A percentile compares a stretch with the other conserved stretches of the same genome.
These are phyloP conservation scores for Xylariaceae sp. DNA, from an alignment of 2,329 filamentous ascomycete genomes.

Conservation along the genomic window DNA sequence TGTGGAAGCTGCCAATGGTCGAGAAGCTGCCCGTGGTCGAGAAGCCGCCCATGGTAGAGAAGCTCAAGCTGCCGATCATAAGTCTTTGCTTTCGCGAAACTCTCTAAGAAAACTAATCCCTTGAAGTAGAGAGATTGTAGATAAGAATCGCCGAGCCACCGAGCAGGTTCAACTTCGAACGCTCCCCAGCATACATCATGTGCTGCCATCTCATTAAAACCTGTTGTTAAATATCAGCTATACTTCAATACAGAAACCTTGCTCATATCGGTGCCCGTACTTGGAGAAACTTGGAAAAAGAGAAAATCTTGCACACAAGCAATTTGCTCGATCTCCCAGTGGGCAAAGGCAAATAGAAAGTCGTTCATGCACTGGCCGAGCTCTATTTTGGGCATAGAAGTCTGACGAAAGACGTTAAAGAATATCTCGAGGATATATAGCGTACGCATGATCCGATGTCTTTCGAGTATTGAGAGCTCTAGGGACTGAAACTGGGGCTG, in stretches of 20 bases:
- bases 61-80: slow-evolving; percentile 12
- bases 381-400: slow-evolving; percentile 8
- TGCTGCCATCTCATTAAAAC: slow-evolving; percentile 13
- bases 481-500: slow-evolving; percentile 1
- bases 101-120: slow-evolving; percentile 10
- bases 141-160: slow-evolving; percentile 4
- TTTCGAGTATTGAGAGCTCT: slow-evolving; percentile 14
- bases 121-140: slow-evolving; percentile 11
- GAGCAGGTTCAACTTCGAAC: slow-evolving; percentile 6
- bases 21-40: slow-evolving; percentile 12
- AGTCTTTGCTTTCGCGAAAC: slow-evolving; percentile 9
- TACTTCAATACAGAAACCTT: slow-evolving; percentile 4
- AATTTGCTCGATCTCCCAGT: slow-evolving; percentile 21
- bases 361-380: slow-evolving; percentile 14
- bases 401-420: slow-evolving; percentile 15
- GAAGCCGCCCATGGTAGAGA: slow-evolving; percentile 9
- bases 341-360: slow-evolving; percentile 17
- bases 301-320: slow-evolving; percentile 19
- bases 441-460: slow-evolving; percentile 16
- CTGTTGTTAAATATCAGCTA: slow-evolving; percentile 17
- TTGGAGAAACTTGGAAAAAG: slow-evolving; percentile 13
- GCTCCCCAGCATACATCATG: slow-evolving; percentile 17
- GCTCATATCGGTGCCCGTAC: slow-evolving; percentile 11
- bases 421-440: slow-evolving; percentile 20
- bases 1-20: slow-evolving; percentile 2